Evolutionary conservation across 2,329 filamentous ascomycete genomes (phyloP), one percentile per base, ranked within the genome.

Genomic region (Helotiales sp.): DNA sequence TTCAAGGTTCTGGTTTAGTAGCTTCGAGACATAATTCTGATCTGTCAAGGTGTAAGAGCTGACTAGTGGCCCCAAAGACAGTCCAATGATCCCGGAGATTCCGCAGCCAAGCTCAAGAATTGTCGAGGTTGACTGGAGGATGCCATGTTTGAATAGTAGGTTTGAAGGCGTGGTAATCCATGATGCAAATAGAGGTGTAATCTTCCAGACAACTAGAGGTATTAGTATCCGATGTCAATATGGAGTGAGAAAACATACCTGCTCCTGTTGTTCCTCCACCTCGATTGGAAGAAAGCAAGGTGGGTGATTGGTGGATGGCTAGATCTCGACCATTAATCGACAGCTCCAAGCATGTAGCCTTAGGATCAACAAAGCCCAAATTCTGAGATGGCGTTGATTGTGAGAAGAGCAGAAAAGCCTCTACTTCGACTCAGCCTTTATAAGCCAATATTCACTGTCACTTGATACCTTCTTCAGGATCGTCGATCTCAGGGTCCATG

Each of bases 101-200:
- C 95, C 95, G 71, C 91, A 92, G 42, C 95, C 95, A 5, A 99
- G 83, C 70, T 98, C 95, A 55, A 96, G 78, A 19, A 93, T 78
- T 5, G 77, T 77, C 5, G 89, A 86, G 1, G 76, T 66, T 0
- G 77, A 59, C 24, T 77, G 73, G 7, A 93, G 77, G 51, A 87
- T 67, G 46, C 74, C 75, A 55, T 74, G 67, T 34, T 74, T 71
- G 74, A 87, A 85, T 48, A 97, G 79, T 0, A 84, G 72, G 71
- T 91, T 92, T 29, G 73, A 69, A 1, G 80, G 73, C 3, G 81
- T 79, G 31, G 85, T 79, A 46, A 98, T 81, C 91, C 91, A 98
- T 63, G 84, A 78, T 22, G 93, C 90, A 69, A 98, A 86, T 44
- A 86, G 78, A 8, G 93, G 91, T 0, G 91, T 93, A 65, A 96